Base-by-base conservation (phyloP, 495 filamentous ascomycete species). In the Xylaria venustula region DNA sequence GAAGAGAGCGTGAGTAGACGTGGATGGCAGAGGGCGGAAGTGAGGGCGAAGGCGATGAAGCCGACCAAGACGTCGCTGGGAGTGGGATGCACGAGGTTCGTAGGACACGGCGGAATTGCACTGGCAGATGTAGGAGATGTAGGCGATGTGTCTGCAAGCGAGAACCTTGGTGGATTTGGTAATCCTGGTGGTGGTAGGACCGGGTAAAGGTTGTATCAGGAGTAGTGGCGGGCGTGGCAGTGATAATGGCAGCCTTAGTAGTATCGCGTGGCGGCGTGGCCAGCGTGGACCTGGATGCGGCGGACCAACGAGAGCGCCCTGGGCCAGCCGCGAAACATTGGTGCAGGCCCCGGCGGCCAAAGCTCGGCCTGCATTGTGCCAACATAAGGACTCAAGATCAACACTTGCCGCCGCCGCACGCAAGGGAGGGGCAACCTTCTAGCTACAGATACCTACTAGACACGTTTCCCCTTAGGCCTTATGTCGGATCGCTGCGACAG, bases 101-200 rank as follows among this genome's bases (percentile, higher is more conserved):
- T 45, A 72, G 70, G 53, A 74, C 61, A 36, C 71, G 75, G 30
- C 54, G 23, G 32, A 54, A 58, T 66, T 58, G 57, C 20, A 37
- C 37, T 28, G 42, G 30, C 20, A 12, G 34, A 22, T 49, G 34
- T 54, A 34, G 61, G 50, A 12, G 34, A 22, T 49, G 34, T 54
- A 34, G 61, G 50, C 49, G 68, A 75, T 69, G 75, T 79, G 77
- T 73, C 73, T 71, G 72, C 58, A 32, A 17, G 26, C 47, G 22
- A 32, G 56, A 51, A 51, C 56, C 56, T 34, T 50, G 22, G 46
- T 50, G 56, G 48, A 9, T 46, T 52, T n/a, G 46, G 15, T 7
- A 20, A 2, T 3, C 8, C 8, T 42, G 19, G 52, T 26, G 37
- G 34, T 42, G 30, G 34, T 28, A 26, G 42, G 34, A 30, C 45